Percentiles rank a stretch among this genome's conserved stretches.
Evolutionary conservation across 2,329 filamentous ascomycete species (phyloP).

Genomic region (Trichoderma aggressivum): DNA sequence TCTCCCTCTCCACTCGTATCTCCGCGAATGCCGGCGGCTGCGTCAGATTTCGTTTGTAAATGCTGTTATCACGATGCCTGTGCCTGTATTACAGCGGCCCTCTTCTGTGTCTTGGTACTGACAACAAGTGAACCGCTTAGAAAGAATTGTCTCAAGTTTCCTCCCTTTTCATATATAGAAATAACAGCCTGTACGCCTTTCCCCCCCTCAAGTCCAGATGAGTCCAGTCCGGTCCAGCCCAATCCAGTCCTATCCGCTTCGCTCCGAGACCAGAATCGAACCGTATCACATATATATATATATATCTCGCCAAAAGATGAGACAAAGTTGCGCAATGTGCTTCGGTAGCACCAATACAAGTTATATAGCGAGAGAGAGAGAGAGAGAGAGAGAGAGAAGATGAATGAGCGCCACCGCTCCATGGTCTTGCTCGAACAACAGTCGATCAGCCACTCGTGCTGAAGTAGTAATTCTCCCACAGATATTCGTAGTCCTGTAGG

Average conservation of each 20-base stretch:
- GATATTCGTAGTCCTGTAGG: conserved; percentile 91
- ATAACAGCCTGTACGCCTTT: background rate
- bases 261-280: background rate
- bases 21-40: background rate
- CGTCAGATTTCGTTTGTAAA: background rate
- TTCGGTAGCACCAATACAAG: background rate
- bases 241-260: background rate
- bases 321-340: background rate
- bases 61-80: background rate
- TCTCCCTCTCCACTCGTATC: background rate
- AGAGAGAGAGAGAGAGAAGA: no score
- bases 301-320: background rate
- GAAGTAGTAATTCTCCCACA: conserved; percentile 99
- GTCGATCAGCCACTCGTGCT: conserved; percentile 49
- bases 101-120: background rate
- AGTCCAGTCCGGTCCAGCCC: background rate
- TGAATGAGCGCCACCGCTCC: background rate
- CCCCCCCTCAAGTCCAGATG: background rate
- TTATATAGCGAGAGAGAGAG: background rate
- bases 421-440: background rate
- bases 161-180: background rate
- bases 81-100: background rate
- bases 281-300: background rate
- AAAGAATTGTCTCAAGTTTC: background rate
- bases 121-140: background rate